phyloP scores from a whole-genome alignment of 805 yeast genomes.

The Nematodospora valgi region DNA sequence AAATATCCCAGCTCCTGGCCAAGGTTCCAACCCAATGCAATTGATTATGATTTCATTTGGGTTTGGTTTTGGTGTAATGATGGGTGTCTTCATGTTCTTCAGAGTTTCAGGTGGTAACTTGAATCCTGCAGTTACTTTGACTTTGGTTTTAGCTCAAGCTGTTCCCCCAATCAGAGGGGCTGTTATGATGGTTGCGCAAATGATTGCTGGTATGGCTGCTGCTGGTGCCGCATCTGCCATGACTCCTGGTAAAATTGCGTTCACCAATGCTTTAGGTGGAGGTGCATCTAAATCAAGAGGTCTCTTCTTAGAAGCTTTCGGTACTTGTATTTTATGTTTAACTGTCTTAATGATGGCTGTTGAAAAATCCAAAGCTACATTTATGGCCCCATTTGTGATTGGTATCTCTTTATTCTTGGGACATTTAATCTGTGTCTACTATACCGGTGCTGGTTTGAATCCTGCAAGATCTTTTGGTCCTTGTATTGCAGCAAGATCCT shows the following conservation, averaged over 20 bases:
- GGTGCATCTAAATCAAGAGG: slow-evolving; percentile 74
- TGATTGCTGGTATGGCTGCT: slow-evolving; percentile 87
- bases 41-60: slow-evolving; percentile 80
- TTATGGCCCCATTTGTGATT: slow-evolving; percentile 77
- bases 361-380: slow-evolving; percentile 73
- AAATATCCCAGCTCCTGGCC: slow-evolving; percentile 5
- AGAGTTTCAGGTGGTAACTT: slow-evolving; percentile 86
- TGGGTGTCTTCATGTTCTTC: slow-evolving; percentile 63
- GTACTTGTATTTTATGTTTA: slow-evolving; percentile 66
- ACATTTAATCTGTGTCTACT: slow-evolving; percentile 76
- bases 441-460: slow-evolving; percentile 89
- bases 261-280: slow-evolving; percentile 69
- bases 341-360: slow-evolving; percentile 83
- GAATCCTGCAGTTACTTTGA: slow-evolving; percentile 83
- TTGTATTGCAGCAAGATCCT: slow-evolving; percentile 62
- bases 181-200: slow-evolving; percentile 62
- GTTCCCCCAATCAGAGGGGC: slow-evolving; percentile 69
- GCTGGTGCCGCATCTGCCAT: slow-evolving; percentile 84
- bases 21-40: slow-evolving; percentile 60
- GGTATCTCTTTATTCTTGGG: slow-evolving; percentile 81
- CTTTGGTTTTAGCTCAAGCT: slow-evolving; percentile 70
- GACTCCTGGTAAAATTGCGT: slow-evolving; percentile 76
- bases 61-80: slow-evolving; percentile 82
- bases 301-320: slow-evolving; percentile 77
- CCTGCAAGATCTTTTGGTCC: slow-evolving; percentile 92